Conservation (phyloP, 129 eudicot species). For the Heracleum sosnowskyi region DNA sequence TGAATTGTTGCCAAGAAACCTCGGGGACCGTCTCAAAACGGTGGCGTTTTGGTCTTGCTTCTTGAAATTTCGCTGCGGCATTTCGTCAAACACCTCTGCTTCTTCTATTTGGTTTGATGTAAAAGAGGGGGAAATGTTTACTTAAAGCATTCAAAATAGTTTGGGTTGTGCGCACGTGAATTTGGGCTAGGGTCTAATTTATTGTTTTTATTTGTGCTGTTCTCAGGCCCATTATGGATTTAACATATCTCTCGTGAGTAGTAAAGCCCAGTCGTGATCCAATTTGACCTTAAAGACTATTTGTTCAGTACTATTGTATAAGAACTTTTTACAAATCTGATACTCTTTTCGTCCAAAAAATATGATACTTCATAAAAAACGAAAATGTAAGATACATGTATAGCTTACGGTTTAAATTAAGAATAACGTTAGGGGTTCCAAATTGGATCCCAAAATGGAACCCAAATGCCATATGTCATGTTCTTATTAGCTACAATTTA, state of each 20-base stretch:
- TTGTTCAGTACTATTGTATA: no score
- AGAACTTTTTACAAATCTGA: no score
- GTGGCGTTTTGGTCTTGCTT: slow-evolving; percentile 16
- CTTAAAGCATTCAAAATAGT: neutral
- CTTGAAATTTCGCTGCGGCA: slow-evolving; percentile 35
- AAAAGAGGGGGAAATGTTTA: neutral
- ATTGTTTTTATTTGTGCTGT: no score
- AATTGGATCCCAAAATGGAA: no score
- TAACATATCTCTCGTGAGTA: neutral
- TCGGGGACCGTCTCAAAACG: slow-evolving; percentile 44
- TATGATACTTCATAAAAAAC: no score
- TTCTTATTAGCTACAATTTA: no score
- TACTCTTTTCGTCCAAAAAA: no score
- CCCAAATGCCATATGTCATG: no score
- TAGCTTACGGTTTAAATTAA: no score
- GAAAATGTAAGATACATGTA: no score
- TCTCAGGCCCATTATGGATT: neutral
- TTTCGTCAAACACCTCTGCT: slow-evolving; percentile 47
- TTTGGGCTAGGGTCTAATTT: neutral
- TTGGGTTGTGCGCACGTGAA: neutral
- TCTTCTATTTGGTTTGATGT: neutral
- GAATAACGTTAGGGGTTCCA: no score
- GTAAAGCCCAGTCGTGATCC: neutral
- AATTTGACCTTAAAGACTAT: no score
- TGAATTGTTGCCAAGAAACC: slow-evolving; percentile 10